Evolutionary conservation across 2,329 filamentous ascomycete genomes (phyloP), one percentile per base, ranked within the genome.

Genomic region (Rutstroemia sp.): DNA sequence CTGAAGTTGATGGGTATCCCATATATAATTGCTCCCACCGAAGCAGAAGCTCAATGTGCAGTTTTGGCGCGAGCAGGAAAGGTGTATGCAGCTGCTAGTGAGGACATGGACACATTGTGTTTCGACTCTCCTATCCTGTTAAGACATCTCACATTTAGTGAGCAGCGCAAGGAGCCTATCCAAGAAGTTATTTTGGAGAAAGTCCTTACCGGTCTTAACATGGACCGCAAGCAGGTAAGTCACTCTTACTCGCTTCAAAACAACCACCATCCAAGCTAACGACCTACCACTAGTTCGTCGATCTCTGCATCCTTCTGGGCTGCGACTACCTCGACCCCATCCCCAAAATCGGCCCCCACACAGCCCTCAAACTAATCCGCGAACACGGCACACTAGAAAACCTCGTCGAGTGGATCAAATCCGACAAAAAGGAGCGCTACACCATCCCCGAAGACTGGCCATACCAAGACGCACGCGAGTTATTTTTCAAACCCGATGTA

Each of bases 91-190:
- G 94, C 94, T 19, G 94, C 94, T 2, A 95, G 89, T 62, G 94
- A 99, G 74, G 94, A 99, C 73, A 99, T 99, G 94, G 94, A 99
- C 69, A 99, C 94, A 0, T 76, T 99, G 55, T 97, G 92, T 68
- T 99, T 99, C 72, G 85, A 96, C 67, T 81, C 92, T 51, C 94
- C 94, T 0, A 92, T 99, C 58, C 76, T 99, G 48, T 76, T 99
- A 61, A 82, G 94, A 50, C 92, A 99, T 73, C 80, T 99, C 61
- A 99, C 94, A 2, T 97, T 96, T 72, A 95, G 90, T 69, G 94
- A 99, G 76, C 91, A 96, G 75, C 82, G 92, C 61, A 99, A 99
- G 73, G 92, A 97, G 71, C 94, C 94, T 0, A 96, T 99, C 64
- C 92, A 95, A 67, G 94, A 99, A 72, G 95, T 99, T 51, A 86